phyloP scores from a whole-genome alignment of 2,329 filamentous ascomycete species.

The Exophiala viscosa region DNA sequence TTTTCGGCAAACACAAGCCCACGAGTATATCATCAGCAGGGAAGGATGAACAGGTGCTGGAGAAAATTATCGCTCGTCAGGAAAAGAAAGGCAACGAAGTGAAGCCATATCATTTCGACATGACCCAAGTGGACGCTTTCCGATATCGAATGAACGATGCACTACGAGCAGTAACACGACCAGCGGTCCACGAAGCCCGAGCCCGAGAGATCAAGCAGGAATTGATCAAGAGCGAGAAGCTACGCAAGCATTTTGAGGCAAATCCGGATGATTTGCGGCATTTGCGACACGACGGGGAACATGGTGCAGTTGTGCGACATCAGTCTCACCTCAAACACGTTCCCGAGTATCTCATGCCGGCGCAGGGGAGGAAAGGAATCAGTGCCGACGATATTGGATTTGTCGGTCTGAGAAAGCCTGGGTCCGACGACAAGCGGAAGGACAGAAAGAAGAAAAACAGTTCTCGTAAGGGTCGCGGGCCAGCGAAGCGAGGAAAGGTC shows the following conservation, averaged over 20 bases:
- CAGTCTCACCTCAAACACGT: constrained; percentile 92
- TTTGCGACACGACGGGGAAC: constrained; percentile 83
- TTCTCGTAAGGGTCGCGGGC: constrained; percentile 40
- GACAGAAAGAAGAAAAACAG: constrained; percentile 38
- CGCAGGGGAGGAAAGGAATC: constrained; percentile 66
- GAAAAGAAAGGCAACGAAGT: constrained; percentile 73
- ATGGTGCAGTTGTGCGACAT: constrained; percentile 65
- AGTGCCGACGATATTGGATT: constrained; percentile 68
- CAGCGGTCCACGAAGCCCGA: constrained; percentile 84
- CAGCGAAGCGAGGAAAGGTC: constrained; percentile 58
- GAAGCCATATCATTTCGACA: constrained; percentile 90
- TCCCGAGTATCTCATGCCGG: constrained; percentile 86
- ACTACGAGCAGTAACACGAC: constrained; percentile 80
- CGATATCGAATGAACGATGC: constrained; percentile 93
- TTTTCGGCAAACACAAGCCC: constrained; percentile 84
- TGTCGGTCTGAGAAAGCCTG: constrained; percentile 59
- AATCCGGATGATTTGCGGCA: constrained; percentile 86
- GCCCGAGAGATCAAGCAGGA: constrained; percentile 84
- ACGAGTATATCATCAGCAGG: constrained; percentile 72
- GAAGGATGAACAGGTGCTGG: constrained; percentile 79
- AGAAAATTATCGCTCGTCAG: constrained; percentile 76
- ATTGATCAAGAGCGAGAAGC: constrained; percentile 86
- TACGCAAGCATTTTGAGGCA: constrained; percentile 94
- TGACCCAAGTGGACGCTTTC: constrained; percentile 89
- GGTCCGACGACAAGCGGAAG: constrained; percentile 49